Evolutionary conservation across 139 green algal genomes (phyloP).

Genomic region (Tetradesmus obliquus): DNA sequence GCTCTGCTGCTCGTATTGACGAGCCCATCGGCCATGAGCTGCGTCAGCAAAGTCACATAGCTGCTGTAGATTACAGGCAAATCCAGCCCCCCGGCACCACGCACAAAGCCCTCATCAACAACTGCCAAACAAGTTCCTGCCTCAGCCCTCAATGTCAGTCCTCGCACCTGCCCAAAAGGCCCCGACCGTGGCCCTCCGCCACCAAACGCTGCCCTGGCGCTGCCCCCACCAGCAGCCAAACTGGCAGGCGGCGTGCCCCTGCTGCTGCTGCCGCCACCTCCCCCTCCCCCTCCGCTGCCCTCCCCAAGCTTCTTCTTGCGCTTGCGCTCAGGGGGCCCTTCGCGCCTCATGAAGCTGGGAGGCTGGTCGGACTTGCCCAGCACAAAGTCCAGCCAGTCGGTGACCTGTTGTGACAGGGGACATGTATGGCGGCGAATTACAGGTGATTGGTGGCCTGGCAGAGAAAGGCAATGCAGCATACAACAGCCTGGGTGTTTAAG

Average conservation of each 20-base stretch:
- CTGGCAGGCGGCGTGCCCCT: neutral
- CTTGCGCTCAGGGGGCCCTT: conserved; percentile 25
- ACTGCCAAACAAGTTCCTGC: too few species aligned
- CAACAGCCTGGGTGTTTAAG: neutral
- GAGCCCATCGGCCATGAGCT: too few species aligned
- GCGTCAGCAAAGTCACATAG: too few species aligned
- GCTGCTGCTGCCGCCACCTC: conserved; percentile 1
- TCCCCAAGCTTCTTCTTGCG: conserved; percentile 16
- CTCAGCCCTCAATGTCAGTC: neutral
- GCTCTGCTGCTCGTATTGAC: too few species aligned
- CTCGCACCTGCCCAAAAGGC: conserved; percentile 3
- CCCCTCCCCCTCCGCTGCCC: neutral
- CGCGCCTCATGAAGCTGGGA: conserved; percentile 26
- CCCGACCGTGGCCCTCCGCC: neutral
- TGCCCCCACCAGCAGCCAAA: neutral
- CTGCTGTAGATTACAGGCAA: too few species aligned
- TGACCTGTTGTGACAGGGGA: conserved; percentile 14
- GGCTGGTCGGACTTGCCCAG: neutral
- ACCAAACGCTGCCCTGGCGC: neutral
- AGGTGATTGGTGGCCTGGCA: neutral
- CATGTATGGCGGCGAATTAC: neutral
- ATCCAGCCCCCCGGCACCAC: too few species aligned
- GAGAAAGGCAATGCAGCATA: neutral
- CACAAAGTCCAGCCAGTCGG: conserved; percentile 43
- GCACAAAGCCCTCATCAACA: too few species aligned